Evolutionary conservation across 306 rosid species (phyloP), one percentile per base, ranked within the genome.

Genomic region (Mimosa bimucronata): DNA sequence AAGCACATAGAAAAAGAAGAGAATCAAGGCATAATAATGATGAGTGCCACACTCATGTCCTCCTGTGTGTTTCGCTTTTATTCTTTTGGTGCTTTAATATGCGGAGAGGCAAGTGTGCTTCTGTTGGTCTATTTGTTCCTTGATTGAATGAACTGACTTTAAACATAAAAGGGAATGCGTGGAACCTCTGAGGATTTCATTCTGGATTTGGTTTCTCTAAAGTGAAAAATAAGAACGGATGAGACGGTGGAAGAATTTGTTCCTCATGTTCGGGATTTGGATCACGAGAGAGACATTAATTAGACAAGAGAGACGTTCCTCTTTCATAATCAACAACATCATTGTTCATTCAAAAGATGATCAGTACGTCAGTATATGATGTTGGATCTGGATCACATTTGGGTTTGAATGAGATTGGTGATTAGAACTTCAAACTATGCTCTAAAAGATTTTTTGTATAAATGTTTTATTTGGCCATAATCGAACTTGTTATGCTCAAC

Each of bases 91-190:
- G 37, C 88, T 84, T 83, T 86, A 76, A 13, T 34, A 34, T 34
- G 23, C 9, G 46, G 65, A 81, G 80, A 29, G 71, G 66, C n/a
- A 48, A 79, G 79, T 30, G 61, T 73, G 85, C 80, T 79, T 84
- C 87, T 73, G 44, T 82, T 82, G 91, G 88, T 82, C 85, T 84
- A 55, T 75, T 62, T 76, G 83, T 74, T 69, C 28, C 74, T 71
- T 71, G 48, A 65, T 80, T 80, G 60, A 71, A 69, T 69, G 26
- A 53, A 70, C 31, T 66, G 62, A 65, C 76, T 84, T 84, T 81
- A 55, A 71, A 62, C 75, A 81, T 44, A 70, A 86, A 70, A 83
- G 84, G 72, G 82, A 67, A 77, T 25, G 58, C 45, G 21, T n/a
- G 75, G 69, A 69, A 80, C 73, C 66, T 78, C 55, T 71, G 9